Percentiles rank a stretch among this genome's conserved stretches.
Evolutionary conservation across 192 early-diverging fungal genomes (phyloP).

Genomic region (Paraglomus occultum): DNA sequence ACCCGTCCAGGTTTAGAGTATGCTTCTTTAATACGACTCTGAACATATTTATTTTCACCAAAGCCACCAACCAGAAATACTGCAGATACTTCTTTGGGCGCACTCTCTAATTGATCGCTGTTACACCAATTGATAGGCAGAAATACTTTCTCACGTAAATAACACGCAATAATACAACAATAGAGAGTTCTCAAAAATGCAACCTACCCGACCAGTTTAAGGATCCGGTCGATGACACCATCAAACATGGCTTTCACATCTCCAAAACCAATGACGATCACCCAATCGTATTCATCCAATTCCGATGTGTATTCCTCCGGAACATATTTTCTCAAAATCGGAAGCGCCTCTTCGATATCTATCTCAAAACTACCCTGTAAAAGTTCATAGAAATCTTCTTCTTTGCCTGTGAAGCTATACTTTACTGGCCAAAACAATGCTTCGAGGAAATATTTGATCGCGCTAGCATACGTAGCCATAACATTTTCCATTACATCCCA

Average conservation of each 20-base stretch:
- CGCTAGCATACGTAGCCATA: slow-evolving; percentile 24
- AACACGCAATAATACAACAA: not conserved
- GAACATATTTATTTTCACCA: slow-evolving; percentile 50
- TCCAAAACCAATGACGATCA: not conserved
- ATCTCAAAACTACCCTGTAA: not conserved
- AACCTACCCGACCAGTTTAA: slow-evolving; percentile 32
- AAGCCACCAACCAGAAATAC: slow-evolving; percentile 57
- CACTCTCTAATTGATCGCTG: slow-evolving; percentile 32
- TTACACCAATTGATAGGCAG: no score
- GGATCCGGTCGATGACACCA: not conserved
- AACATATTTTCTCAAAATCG: slow-evolving; percentile 14
- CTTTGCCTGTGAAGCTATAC: not conserved
- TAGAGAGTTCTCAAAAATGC: slow-evolving; percentile 44
- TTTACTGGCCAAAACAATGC: slow-evolving; percentile 1
- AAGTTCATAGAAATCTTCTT: not conserved
- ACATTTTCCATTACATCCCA: slow-evolving; percentile 33
- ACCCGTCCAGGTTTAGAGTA: slow-evolving; percentile 40
- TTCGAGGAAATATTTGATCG: slow-evolving; percentile 12
- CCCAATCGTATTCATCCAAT: slow-evolving; percentile 34
- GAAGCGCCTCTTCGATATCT: slow-evolving; percentile 14
- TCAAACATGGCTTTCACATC: slow-evolving; percentile 16
- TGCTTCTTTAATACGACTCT: slow-evolving; percentile 46
- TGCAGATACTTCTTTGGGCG: slow-evolving; percentile 40
- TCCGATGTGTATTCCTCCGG: not conserved
- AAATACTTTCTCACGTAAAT: not conserved